Evolutionary conservation across 2,329 filamentous ascomycete species (phyloP).

Genomic region (Shiraia sp.): DNA sequence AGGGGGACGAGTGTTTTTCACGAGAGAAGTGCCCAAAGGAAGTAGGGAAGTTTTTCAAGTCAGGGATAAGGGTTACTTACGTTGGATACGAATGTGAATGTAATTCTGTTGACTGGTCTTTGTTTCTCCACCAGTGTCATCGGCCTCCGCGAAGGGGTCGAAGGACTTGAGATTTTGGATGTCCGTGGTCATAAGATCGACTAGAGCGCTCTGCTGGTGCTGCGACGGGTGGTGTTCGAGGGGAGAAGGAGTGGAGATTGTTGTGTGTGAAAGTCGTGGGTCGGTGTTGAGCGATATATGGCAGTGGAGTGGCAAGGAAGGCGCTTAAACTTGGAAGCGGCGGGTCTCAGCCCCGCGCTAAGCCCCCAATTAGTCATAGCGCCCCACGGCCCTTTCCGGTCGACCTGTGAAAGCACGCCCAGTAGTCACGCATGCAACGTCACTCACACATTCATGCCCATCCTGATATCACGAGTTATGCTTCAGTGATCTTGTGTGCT

Average conservation of each 20-base stretch:
- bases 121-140: slow-evolving; percentile 96
- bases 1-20: not conserved
- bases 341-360: not conserved
- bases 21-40: not conserved
- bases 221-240: slow-evolving; percentile 9
- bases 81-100: slow-evolving; percentile 99
- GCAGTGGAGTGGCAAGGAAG: slow-evolving; percentile 2
- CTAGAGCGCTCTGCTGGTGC: slow-evolving; percentile 33
- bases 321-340: no score
- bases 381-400: no score
- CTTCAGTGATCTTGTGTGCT: no score
- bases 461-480: no score
- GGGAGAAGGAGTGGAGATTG: slow-evolving; percentile 4
- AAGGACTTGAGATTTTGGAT: slow-evolving; percentile 51
- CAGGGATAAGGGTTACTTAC: slow-evolving; percentile 65
- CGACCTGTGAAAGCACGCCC: no score
- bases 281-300: slow-evolving; percentile 3
- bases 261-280: slow-evolving; percentile 1
- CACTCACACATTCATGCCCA: no score
- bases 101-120: slow-evolving; percentile 92
- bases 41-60: no score
- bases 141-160: slow-evolving; percentile 99
- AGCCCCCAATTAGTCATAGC: no score
- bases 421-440: no score
- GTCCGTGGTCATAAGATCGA: slow-evolving; percentile 43